phyloP scores from a whole-genome alignment of 352 stramenopile species.

The Nothophytophthora sp. region DNA sequence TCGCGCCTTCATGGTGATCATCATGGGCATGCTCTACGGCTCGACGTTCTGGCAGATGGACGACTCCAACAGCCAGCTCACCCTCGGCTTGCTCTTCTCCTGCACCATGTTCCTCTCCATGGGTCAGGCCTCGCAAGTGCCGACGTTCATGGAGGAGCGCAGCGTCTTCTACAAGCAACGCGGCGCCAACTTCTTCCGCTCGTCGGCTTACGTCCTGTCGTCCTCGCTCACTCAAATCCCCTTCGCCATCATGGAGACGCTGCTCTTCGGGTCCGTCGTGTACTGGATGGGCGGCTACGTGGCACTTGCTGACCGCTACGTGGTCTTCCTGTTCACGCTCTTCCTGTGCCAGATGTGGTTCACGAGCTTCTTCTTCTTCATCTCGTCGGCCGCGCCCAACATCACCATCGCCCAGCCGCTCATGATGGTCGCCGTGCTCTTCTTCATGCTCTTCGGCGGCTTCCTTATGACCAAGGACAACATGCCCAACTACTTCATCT shows the following conservation, averaged over 20 bases:
- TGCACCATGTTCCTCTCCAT: constrained; percentile 86
- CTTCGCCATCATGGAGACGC: constrained; percentile 62
- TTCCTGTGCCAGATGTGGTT: constrained; percentile 75
- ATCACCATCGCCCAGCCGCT: constrained; percentile 60
- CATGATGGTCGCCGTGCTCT: constrained; percentile 57
- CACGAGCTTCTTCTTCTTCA: constrained; percentile 69
- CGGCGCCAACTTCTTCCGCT: constrained; percentile 88
- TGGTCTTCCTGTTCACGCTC: constrained; percentile 63
- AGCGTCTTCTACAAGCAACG: constrained; percentile 90
- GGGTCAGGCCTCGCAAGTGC: constrained; percentile 75
- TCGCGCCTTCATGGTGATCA: constrained; percentile 51
- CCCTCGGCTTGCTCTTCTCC: constrained; percentile 89
- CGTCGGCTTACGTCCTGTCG: constrained; percentile 81
- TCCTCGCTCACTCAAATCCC: constrained; percentile 47
- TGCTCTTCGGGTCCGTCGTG: constrained; percentile 82
- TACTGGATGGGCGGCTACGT: constrained; percentile 91
- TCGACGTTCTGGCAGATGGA: constrained; percentile 70
- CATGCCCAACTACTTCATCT: constrained; percentile 67
- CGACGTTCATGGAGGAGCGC: constrained; percentile 74
- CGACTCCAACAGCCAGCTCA: constrained; percentile 49
- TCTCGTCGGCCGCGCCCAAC: constrained; percentile 48
- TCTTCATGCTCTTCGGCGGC: constrained; percentile 74
- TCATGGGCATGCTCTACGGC: constrained; percentile 69
- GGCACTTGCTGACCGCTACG: constrained; percentile 32
- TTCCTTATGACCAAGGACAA: constrained; percentile 60